Evolutionary conservation across 2,329 filamentous ascomycete genomes (phyloP).

Genomic region (Fusarium mundagurra): DNA sequence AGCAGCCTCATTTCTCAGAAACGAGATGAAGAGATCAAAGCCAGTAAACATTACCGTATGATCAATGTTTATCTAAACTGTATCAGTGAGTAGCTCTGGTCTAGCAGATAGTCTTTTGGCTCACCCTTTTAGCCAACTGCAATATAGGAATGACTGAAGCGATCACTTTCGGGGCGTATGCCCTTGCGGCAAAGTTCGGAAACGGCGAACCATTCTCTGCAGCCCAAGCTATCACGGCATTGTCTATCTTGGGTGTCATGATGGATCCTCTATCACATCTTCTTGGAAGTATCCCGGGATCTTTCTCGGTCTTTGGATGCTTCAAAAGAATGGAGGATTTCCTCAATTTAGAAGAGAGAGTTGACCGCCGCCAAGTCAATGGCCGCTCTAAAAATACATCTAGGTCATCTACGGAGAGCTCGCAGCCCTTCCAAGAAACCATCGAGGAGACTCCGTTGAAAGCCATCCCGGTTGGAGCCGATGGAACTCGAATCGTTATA

Average conservation of each 20-base stretch:
- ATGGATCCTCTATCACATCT: conserved; percentile 40
- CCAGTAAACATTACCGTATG: conserved; percentile 40
- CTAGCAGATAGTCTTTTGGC: not conserved
- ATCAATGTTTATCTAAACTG: conserved; percentile 43
- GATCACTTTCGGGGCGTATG: conserved; percentile 46
- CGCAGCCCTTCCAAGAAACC: not conserved
- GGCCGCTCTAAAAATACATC: not conserved
- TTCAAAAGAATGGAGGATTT: conserved; percentile 47
- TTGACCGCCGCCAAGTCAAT: conserved; percentile 37
- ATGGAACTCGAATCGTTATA: conserved; percentile 31
- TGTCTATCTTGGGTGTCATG: conserved; percentile 46
- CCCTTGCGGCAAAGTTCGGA: conserved; percentile 41
- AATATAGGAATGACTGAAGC: conserved; percentile 42
- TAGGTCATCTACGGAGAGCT: not conserved
- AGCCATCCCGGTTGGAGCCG: not conserved
- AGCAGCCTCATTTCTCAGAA: conserved; percentile 37
- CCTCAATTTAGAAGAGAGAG: conserved; percentile 36
- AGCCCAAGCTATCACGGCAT: conserved; percentile 44
- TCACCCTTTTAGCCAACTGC: conserved; percentile 36
- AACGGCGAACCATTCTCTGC: conserved; percentile 42
- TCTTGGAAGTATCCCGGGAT: conserved; percentile 40
- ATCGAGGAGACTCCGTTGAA: conserved; percentile 19
- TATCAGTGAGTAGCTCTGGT: conserved; percentile 34
- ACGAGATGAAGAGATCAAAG: conserved; percentile 40
- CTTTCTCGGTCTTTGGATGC: conserved; percentile 44